phyloP scores from a whole-genome alignment of 768 basidiomycete genomes.

The Rhizopogon vinicolor region DNA sequence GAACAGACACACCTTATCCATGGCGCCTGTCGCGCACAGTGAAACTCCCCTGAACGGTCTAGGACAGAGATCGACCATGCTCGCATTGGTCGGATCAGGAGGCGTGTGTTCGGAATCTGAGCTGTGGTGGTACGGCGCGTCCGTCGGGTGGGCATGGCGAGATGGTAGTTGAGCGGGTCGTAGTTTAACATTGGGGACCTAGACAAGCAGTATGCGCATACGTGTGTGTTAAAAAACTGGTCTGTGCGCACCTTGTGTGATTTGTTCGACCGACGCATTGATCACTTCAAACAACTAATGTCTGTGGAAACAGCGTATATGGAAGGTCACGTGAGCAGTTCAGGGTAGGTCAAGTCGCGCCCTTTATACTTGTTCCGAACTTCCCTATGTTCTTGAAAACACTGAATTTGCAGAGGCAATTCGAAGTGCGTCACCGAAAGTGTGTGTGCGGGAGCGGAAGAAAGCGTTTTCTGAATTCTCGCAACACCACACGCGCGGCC shows the following conservation, averaged over 20 bases:
- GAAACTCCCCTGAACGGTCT: conserved; percentile 63
- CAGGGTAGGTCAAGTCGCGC: conserved; percentile 20
- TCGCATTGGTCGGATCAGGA: conserved; percentile 42
- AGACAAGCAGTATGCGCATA: neutral
- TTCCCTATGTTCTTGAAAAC: too few species aligned
- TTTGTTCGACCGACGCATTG: conserved; percentile 53
- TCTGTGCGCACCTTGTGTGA: conserved; percentile 49
- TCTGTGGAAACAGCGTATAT: neutral
- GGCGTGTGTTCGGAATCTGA: conserved; percentile 47
- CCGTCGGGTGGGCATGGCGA: conserved; percentile 21
- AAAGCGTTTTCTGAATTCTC: too few species aligned
- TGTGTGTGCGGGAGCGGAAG: too few species aligned
- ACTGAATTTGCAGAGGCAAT: too few species aligned
- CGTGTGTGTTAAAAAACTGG: neutral
- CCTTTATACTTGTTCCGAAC: too few species aligned
- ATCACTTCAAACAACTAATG: conserved; percentile 14
- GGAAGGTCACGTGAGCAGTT: conserved; percentile 15
- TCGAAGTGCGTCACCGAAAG: too few species aligned
- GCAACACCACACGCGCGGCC: too few species aligned
- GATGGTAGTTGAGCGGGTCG: conserved; percentile 50
- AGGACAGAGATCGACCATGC: conserved; percentile 47
- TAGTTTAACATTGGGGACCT: conserved; percentile 84
- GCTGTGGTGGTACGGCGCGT: conserved; percentile 34
- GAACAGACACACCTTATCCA: conserved; percentile 59
- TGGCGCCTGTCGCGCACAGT: conserved; percentile 73